Evolutionary conservation across 331 rosid species (phyloP), one percentile per base, ranked within the genome.

Genomic region (Erythrophleum ivorense): DNA sequence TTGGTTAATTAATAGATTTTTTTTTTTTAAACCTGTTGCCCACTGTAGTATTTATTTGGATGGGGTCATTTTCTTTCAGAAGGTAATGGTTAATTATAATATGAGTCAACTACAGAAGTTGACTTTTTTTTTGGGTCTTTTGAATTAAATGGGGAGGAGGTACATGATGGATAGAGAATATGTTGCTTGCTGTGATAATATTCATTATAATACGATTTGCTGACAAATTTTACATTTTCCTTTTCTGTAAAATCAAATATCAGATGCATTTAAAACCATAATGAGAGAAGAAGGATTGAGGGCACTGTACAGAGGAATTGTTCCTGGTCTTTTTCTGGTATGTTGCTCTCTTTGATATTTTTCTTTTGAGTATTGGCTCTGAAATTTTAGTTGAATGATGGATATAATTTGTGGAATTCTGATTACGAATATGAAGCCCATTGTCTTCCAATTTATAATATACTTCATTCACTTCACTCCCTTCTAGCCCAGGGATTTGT

Each of bases 221-320:
- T 69, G 5, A 31, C 0, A 9, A 49, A 59, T 40, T 58, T 21
- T 50, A 41, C 7, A 64, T 77, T 79, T 14, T 54, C 3, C 31
- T 46, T 21, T 13, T 24, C 57, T 71, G 15, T 58, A 19, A 77
- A 31, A n/a, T 72, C n/a, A 33, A 74, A 67, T 86, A 81, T 38
- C 92, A 91, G 96, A 91, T 89, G 93, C 93, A 76, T 86, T 89
- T 38, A 85, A 86, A 81, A 91, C 96, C 74, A 91, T 91, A 65
- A 49, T 86, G 78, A 89, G 86, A 76, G 96, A 89, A 83, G 93
- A 70, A 70, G 75, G 96, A n/a, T 85, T 78, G 85, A 58, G 79
- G 53, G 93, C 96, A 29, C 91, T 89, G 36, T 91, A 89, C 73
- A 89, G 80, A 74, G 93, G 96, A 78, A 84, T 91, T 70, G 81